Evolutionary conservation across 2,329 filamentous ascomycete genomes (phyloP).

Genomic region (Pyrenochaeta sp.): DNA sequence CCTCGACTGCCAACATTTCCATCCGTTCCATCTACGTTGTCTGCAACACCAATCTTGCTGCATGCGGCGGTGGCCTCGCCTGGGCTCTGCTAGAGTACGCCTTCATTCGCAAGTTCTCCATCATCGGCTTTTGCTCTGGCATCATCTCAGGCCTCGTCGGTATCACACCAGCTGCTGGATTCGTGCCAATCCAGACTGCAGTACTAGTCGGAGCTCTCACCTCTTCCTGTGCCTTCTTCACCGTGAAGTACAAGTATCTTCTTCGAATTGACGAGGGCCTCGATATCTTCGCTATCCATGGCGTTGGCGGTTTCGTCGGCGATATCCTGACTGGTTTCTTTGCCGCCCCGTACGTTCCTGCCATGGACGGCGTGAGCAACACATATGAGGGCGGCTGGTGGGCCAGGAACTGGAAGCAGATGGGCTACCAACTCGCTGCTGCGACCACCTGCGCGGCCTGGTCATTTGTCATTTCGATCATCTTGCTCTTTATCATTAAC

Average conservation of each 20-base stretch:
- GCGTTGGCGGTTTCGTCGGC: conserved; percentile 66
- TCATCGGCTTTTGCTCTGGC: conserved; percentile 63
- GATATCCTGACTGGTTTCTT: conserved; percentile 67
- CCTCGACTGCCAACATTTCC: conserved; percentile 59
- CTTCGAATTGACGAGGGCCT: conserved; percentile 66
- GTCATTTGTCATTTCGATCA: conserved; percentile 62
- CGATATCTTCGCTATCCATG: conserved; percentile 68
- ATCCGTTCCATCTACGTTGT: conserved; percentile 64
- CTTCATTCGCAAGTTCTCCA: conserved; percentile 58
- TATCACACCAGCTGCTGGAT: conserved; percentile 67
- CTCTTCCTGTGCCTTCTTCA: conserved; percentile 56
- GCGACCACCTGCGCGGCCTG: conserved; percentile 64
- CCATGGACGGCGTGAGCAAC: conserved; percentile 61
- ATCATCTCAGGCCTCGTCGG: conserved; percentile 66
- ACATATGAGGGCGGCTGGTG: conserved; percentile 60
- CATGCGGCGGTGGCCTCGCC: conserved; percentile 62
- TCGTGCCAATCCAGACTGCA: conserved; percentile 61
- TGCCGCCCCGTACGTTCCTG: conserved; percentile 59
- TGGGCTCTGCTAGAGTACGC: conserved; percentile 65
- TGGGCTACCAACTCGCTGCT: conserved; percentile 66
- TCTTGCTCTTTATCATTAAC: conserved; percentile 65
- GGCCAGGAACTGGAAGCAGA: conserved; percentile 62
- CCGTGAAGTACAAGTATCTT: conserved; percentile 59
- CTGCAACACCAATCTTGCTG: conserved; percentile 67
- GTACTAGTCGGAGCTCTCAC: conserved; percentile 63